These are phyloP conservation scores for Moesziomyces sp. DNA, from an alignment of 1,284 basidiomycete species.

Conservation along the genomic window DNA sequence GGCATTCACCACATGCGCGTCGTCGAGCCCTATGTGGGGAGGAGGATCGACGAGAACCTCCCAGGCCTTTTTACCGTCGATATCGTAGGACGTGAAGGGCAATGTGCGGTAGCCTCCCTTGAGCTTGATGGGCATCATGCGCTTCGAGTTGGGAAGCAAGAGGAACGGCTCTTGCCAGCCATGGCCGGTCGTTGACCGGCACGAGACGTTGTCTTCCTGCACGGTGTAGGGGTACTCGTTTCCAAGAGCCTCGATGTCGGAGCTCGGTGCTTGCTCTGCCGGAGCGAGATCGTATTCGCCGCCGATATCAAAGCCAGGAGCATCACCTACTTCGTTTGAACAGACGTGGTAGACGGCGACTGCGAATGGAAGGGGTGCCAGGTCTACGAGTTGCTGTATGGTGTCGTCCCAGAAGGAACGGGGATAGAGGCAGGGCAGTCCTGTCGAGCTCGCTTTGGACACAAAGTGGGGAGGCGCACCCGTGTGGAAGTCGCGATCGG, in stretches of 20 bases:
- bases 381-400: constrained; percentile 2
- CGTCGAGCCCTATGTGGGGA: constrained; percentile 10
- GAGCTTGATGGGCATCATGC: constrained; percentile 30
- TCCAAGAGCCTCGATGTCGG: constrained; percentile 6
- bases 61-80: constrained; percentile 27
- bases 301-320: constrained; percentile 38
- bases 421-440: constrained; percentile 42
- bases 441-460: constrained; percentile 34
- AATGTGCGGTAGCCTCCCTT: constrained; percentile 31
- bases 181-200: constrained; percentile 32
- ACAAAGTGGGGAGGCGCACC: constrained; percentile 32
- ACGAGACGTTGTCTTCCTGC: constrained; percentile 24
- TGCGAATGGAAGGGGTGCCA: constrained; percentile 33
- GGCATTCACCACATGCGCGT: constrained; percentile 10
- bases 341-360: constrained; percentile 38
- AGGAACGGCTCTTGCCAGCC: constrained; percentile 44
- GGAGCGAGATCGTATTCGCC: constrained; percentile 31
- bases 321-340: constrained; percentile 27
- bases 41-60: constrained; percentile 33
- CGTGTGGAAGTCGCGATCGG: constrained; percentile 27
- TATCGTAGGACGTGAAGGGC: constrained; percentile 20
- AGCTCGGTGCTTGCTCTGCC: not conserved
- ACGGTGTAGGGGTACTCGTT: constrained; percentile 24
- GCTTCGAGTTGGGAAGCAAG: constrained; percentile 23
- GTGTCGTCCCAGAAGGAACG: constrained; percentile 31